phyloP scores from a whole-genome alignment of 2,329 filamentous ascomycete species.

The Fusarium decemcellulare region DNA sequence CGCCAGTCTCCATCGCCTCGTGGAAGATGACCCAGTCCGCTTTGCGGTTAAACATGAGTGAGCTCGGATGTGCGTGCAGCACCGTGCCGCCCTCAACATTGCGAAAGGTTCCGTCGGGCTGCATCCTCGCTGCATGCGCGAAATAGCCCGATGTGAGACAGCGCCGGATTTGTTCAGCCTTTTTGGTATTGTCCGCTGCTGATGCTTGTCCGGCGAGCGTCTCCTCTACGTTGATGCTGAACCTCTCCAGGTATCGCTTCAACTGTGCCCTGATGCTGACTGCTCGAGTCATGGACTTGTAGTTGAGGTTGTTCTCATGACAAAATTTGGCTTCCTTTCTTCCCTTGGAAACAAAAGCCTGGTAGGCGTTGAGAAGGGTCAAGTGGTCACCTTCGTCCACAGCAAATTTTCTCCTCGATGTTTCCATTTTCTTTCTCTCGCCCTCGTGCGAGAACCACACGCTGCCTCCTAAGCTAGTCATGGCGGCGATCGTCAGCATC shows the following conservation, averaged over 20 bases:
- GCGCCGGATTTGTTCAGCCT: conserved; percentile 82
- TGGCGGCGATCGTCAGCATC: conserved; percentile 92
- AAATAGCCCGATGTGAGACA: conserved; percentile 95
- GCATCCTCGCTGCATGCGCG: conserved; percentile 93
- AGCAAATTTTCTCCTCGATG: conserved; percentile 84
- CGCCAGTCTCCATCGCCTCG: conserved; percentile 89
- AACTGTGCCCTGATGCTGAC: conserved; percentile 90
- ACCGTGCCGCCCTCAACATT: conserved; percentile 85
- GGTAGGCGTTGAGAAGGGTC: conserved; percentile 93
- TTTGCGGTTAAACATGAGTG: conserved; percentile 95
- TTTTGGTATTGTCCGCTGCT: conserved; percentile 48
- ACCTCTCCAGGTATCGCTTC: conserved; percentile 87
- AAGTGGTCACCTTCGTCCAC: conserved; percentile 95
- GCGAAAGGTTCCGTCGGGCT: conserved; percentile 89
- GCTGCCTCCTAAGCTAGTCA: conserved; percentile 88
- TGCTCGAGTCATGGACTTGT: conserved; percentile 84
- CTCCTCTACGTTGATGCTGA: conserved; percentile 80
- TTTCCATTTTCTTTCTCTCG: conserved; percentile 82
- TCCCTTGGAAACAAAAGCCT: conserved; percentile 86
- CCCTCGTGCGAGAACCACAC: conserved; percentile 88
- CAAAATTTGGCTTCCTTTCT: conserved; percentile 90
- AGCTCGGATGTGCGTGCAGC: conserved; percentile 91
- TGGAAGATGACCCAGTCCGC: conserved; percentile 98
- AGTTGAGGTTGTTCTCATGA: conserved; percentile 88
- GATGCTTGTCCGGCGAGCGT: conserved; percentile 59